These are phyloP conservation scores for Galium porrigens DNA, from an alignment of 305 asterid species.

Conservation along the genomic window DNA sequence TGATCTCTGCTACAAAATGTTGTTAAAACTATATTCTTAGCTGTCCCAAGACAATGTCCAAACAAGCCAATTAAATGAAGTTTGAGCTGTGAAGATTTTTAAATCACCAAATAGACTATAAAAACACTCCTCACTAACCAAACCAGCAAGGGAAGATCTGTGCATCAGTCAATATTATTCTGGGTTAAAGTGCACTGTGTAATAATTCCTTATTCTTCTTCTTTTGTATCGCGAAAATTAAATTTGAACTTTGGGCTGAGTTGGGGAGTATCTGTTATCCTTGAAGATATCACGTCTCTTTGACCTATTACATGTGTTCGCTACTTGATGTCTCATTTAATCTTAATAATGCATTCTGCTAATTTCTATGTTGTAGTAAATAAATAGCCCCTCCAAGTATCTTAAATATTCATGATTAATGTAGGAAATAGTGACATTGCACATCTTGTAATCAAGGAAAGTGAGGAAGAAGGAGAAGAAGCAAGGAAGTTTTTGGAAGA, in stretches of 20 bases:
- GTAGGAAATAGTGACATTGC: constrained; percentile 79
- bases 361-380: background rate
- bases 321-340: constrained; percentile 1
- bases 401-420: constrained; percentile 11
- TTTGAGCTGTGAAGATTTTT: background rate
- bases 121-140: background rate
- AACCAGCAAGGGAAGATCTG: background rate
- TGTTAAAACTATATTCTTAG: too few relatives aligned
- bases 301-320: background rate
- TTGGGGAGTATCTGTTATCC: background rate
- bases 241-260: background rate
- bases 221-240: background rate
- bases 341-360: background rate
- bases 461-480: constrained; percentile 80
- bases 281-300: background rate
- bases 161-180: background rate
- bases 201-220: background rate
- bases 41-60: background rate
- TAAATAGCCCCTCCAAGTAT: background rate
- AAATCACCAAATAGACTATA: background rate
- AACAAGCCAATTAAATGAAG: background rate
- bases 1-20: background rate
- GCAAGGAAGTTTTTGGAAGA: constrained; percentile 72
- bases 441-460: constrained; percentile 52
- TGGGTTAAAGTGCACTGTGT: background rate